Percentiles rank a stretch among this genome's conserved stretches.
phyloP scores from a whole-genome alignment of 306 rosid species.

The Castanospermum australe region DNA sequence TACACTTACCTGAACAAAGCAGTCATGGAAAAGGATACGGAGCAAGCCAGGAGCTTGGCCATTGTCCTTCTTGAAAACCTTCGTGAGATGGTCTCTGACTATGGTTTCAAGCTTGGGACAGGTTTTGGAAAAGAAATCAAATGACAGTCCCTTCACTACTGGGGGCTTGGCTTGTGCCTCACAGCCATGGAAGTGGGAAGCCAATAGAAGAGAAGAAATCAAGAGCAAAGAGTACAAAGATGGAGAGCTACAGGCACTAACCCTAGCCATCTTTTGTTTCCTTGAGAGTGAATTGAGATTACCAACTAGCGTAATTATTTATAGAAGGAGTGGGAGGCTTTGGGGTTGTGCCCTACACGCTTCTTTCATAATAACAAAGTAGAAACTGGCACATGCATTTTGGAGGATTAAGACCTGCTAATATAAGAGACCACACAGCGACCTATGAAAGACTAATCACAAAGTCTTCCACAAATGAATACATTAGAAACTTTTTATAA shows the following conservation, averaged over 20 bases:
- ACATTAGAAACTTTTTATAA: too few species aligned
- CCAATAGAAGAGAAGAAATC: slow-evolving; percentile 2
- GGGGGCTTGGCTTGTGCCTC: slow-evolving; percentile 22
- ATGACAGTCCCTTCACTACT: slow-evolving; percentile 44
- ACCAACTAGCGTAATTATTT: background rate
- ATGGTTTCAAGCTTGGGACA: slow-evolving; percentile 51
- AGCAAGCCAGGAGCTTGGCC: slow-evolving; percentile 65
- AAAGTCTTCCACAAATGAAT: too few species aligned
- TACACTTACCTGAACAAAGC: slow-evolving; percentile 52
- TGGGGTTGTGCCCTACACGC: background rate
- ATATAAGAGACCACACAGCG: too few species aligned
- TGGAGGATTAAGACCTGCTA: too few species aligned
- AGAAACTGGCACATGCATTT: background rate
- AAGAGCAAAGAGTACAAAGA: background rate
- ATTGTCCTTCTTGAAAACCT: slow-evolving; percentile 34
- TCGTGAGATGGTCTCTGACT: slow-evolving; percentile 41
- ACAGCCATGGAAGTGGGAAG: background rate
- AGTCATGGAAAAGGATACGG: slow-evolving; percentile 63
- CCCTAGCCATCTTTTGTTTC: background rate
- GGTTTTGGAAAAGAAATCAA: slow-evolving; percentile 31
- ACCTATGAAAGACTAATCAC: too few species aligned
- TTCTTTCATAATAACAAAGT: background rate
- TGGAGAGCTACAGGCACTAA: background rate
- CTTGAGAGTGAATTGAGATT: background rate
- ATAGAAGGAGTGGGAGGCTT: background rate